phyloP scores from a whole-genome alignment of 345 rosid genomes.

The Lumnitzera littorea region DNA sequence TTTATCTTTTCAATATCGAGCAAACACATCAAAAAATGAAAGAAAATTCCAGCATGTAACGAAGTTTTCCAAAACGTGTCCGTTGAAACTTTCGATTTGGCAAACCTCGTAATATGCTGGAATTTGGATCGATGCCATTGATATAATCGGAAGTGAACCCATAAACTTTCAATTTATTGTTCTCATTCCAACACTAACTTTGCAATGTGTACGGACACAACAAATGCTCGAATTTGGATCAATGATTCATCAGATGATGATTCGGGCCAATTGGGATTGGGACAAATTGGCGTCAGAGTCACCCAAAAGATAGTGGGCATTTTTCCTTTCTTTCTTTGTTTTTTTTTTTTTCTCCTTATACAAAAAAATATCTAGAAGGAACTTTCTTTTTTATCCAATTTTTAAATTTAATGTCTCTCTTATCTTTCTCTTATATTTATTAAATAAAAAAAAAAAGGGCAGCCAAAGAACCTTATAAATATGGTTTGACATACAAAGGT shows the following conservation, averaged over 20 bases:
- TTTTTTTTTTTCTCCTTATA: slow-evolving; percentile 32
- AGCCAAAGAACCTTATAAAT: slow-evolving; percentile 55
- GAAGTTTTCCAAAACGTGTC: too few relatives aligned
- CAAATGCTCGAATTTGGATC: background rate
- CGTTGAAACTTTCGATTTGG: too few relatives aligned
- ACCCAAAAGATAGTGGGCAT: slow-evolving; percentile 28
- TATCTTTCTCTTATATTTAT: slow-evolving; percentile 15
- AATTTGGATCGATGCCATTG: too few relatives aligned
- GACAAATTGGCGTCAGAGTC: slow-evolving; percentile 9
- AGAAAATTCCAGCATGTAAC: too few relatives aligned
- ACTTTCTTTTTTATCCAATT: slow-evolving; percentile 30
- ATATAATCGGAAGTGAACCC: too few relatives aligned
- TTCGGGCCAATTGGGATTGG: slow-evolving; percentile 20
- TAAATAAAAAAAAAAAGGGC: slow-evolving; percentile 7
- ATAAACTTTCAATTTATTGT: too few relatives aligned
- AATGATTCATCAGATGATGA: slow-evolving; percentile 5
- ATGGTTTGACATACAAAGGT: slow-evolving; percentile 28
- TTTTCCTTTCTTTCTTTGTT: slow-evolving; percentile 4
- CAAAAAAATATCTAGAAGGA: slow-evolving; percentile 46
- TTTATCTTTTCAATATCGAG: too few relatives aligned
- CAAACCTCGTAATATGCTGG: too few relatives aligned
- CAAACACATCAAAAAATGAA: too few relatives aligned
- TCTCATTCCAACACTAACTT: slow-evolving; percentile 9
- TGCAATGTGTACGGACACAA: slow-evolving; percentile 19
- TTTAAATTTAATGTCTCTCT: slow-evolving; percentile 1